Evolutionary conservation across 768 basidiomycete genomes (phyloP), one percentile per base, ranked within the genome.

Genomic region (Leccinellum albellum): DNA sequence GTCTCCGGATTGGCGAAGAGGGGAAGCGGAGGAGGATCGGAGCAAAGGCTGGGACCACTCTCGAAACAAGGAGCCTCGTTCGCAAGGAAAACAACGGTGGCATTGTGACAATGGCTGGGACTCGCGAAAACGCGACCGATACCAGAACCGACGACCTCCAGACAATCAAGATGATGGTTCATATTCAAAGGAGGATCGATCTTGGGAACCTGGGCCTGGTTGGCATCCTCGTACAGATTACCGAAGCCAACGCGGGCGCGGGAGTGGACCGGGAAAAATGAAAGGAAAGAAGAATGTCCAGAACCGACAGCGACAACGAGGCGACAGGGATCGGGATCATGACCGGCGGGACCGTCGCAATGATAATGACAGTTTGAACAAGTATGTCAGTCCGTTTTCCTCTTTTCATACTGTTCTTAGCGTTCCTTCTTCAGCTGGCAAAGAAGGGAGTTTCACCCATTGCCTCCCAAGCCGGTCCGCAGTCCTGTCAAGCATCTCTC

Each of bases 321-420:
- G 67, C 29, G 70, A 72, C 54, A 64, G 15, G 52, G 70, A 71
- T 45, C 60, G 64, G 33, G 66, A 66, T 37, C 48, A 62, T 49
- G 70, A 72, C 47, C 57, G 61, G 8, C 62, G 63, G 64, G 73
- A 74, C 55, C 76, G 75, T 61, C 74, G 77, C 53, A 73, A 71
- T 24, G 86, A 89, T 45, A 87, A 90, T 54, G 78, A 80, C n/a
- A 81, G 79, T 64, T 70, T 85, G 51, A 91, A 91, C 72, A 91
- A 91, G 90, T 92, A 71, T 48, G 85, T 72, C 13, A 37, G 49
- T 21, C 51, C 33, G 57, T 56, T 50, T 54, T 53, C 31, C 55
- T 47, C 37, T 37, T 40, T 52, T 60, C 44, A 51, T 53, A 32
- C 48, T 50, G 17, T 61, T 32, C 54, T 61, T 35, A 63, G 12